phyloP scores from a whole-genome alignment of 768 basidiomycete genomes.

The Russula dissimulans region DNA sequence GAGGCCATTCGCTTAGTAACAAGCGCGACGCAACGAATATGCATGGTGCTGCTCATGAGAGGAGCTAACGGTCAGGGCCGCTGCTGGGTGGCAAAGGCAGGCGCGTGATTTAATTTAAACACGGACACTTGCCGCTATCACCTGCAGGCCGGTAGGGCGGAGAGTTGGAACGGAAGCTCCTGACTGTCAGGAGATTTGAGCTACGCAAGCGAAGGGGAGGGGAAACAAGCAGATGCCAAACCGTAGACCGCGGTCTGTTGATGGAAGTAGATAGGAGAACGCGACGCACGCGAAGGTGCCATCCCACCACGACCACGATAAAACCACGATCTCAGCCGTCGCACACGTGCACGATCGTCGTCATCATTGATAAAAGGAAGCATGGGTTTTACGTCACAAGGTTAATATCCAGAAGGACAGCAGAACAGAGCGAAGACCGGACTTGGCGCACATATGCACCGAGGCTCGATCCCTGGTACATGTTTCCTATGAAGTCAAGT shows the following conservation, averaged over 20 bases:
- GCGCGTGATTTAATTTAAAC: slow-evolving; percentile 17
- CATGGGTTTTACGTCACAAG: slow-evolving; percentile 16
- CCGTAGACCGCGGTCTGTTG: slow-evolving; percentile 2
- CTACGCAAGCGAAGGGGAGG: slow-evolving; percentile 9
- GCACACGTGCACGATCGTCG: slow-evolving; percentile 5
- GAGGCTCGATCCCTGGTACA: slow-evolving; percentile 17
- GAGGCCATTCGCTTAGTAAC: slow-evolving; percentile 16
- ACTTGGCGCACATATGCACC: slow-evolving; percentile 19
- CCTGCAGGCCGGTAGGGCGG: slow-evolving; percentile 12
- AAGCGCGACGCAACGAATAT: slow-evolving; percentile 17
- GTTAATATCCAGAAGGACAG: slow-evolving; percentile 9
- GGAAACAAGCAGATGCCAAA: background rate
- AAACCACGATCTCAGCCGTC: background rate
- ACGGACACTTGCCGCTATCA: slow-evolving; percentile 18
- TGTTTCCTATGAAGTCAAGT: slow-evolving; percentile 9
- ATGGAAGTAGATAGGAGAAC: slow-evolving; percentile 15
- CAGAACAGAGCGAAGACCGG: slow-evolving; percentile 14
- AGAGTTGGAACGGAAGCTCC: slow-evolving; percentile 9
- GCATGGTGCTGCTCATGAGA: slow-evolving; percentile 15
- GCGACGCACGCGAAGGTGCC: background rate
- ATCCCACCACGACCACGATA: background rate
- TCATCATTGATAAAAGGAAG: slow-evolving; percentile 12
- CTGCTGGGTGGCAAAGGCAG: slow-evolving; percentile 6
- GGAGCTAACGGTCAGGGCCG: slow-evolving; percentile 13
- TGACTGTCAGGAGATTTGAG: slow-evolving; percentile 12